A percentile compares a stretch with the other conserved stretches of the same genome.
Evolutionary conservation across 805 yeast genomes (phyloP).

Genomic region (Candida boidinii): DNA sequence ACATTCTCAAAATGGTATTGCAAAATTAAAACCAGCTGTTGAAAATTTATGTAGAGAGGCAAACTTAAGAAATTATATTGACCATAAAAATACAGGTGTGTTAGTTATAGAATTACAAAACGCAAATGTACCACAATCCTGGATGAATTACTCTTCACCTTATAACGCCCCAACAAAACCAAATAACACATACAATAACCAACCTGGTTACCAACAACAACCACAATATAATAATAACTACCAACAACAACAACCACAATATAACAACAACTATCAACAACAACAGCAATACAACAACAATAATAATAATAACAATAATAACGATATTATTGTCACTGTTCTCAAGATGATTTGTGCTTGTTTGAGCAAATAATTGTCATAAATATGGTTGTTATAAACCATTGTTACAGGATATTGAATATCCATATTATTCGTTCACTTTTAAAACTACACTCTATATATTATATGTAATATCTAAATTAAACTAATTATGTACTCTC

Average conservation of each 20-base stretch:
- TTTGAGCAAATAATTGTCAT: background rate
- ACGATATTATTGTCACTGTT: background rate
- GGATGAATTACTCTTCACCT: conserved; percentile 11
- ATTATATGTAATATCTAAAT: too few species aligned
- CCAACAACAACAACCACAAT: conserved; percentile 13
- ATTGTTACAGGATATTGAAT: background rate
- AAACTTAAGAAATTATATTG: conserved; percentile 50
- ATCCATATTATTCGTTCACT: too few species aligned
- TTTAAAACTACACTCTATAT: too few species aligned
- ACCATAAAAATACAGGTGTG: conserved; percentile 74
- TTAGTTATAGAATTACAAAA: conserved; percentile 56
- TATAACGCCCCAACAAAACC: conserved; percentile 18
- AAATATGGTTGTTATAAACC: background rate
- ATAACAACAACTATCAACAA: too few species aligned
- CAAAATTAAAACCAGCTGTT: conserved; percentile 85
- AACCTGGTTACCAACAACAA: conserved; percentile 11
- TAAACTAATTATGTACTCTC: too few species aligned
- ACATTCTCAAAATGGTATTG: conserved; percentile 74
- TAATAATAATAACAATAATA: background rate
- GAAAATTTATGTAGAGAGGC: conserved; percentile 68
- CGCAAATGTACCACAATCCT: conserved; percentile 33
- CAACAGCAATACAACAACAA: background rate
- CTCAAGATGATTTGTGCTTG: background rate
- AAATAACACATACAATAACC: too few species aligned
- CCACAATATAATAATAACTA: conserved; percentile 19